phyloP scores from a whole-genome alignment of 805 yeast species.

The Starmerella bacillaris region DNA sequence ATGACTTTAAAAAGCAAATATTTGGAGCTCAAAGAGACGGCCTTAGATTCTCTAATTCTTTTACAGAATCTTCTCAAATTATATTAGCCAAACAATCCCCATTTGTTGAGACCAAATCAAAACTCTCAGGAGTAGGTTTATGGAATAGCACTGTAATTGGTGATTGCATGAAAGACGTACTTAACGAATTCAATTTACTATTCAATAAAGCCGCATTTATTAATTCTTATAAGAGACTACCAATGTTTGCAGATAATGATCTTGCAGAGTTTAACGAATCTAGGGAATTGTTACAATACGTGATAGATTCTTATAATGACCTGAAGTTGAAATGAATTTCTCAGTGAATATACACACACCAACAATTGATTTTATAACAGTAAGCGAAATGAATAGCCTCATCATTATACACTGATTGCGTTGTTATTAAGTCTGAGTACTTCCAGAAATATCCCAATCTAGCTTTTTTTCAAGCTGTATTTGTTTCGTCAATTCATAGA shows the following conservation, averaged over 20 bases:
- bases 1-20: conserved; percentile 40
- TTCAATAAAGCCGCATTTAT: conserved; percentile 69
- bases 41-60: conserved; percentile 69
- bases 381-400: no score
- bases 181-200: conserved; percentile 63
- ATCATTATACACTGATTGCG: no score
- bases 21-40: conserved; percentile 25
- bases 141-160: conserved; percentile 67
- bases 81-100: conserved; percentile 63
- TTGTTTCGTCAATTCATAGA: no score
- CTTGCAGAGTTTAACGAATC: conserved; percentile 62
- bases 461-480: no score
- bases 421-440: no score
- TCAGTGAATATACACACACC: no score
- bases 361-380: no score
- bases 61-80: conserved; percentile 59
- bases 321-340: no score
- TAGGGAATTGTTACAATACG: conserved; percentile 53
- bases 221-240: conserved; percentile 43
- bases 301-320: no score
- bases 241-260: conserved; percentile 25
- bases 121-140: conserved; percentile 64
- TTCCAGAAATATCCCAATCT: no score
- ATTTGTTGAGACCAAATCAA: conserved; percentile 29
- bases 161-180: conserved; percentile 43